Evolutionary conservation across 2,329 filamentous ascomycete genomes (phyloP).

Genomic region (Triangularia verruculosa): DNA sequence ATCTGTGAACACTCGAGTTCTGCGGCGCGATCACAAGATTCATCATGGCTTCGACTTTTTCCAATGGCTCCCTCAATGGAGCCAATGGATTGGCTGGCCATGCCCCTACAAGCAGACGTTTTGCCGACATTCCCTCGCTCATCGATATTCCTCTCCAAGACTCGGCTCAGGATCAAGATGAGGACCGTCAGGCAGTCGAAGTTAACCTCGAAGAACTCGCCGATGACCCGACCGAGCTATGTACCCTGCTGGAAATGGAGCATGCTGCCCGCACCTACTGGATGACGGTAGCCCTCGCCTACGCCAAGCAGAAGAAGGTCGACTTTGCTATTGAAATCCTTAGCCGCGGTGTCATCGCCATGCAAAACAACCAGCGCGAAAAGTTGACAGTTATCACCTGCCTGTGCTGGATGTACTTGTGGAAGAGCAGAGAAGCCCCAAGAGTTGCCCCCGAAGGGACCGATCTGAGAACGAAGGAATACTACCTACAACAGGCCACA

Average conservation of each 20-base stretch:
- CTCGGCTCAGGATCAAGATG: conserved; percentile 39
- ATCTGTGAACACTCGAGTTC: background rate
- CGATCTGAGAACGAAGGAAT: conserved; percentile 86
- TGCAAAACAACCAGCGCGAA: conserved; percentile 71
- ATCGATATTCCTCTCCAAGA: conserved; percentile 63
- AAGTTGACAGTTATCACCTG: conserved; percentile 80
- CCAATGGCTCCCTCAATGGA: conserved; percentile 28
- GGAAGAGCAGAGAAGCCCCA: conserved; percentile 80
- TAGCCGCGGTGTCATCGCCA: conserved; percentile 69
- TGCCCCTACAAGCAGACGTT: conserved; percentile 52
- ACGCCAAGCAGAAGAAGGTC: conserved; percentile 91
- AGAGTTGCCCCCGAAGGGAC: conserved; percentile 62
- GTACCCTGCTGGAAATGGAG: conserved; percentile 92
- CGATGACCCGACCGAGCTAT: conserved; percentile 92
- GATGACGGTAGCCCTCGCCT: conserved; percentile 97
- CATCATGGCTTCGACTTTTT: conserved; percentile 14
- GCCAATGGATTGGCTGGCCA: conserved; percentile 43
- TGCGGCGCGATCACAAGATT: background rate
- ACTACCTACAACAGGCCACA: conserved; percentile 88
- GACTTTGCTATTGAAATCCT: conserved; percentile 77
- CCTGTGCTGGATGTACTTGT: conserved; percentile 86
- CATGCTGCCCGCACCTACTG: conserved; percentile 87
- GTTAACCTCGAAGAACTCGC: conserved; percentile 87
- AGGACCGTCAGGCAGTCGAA: conserved; percentile 76
- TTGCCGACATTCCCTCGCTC: conserved; percentile 61